Conservation (phyloP, 352 stramenopile species). For the Phytophthora crassamura region DNA sequence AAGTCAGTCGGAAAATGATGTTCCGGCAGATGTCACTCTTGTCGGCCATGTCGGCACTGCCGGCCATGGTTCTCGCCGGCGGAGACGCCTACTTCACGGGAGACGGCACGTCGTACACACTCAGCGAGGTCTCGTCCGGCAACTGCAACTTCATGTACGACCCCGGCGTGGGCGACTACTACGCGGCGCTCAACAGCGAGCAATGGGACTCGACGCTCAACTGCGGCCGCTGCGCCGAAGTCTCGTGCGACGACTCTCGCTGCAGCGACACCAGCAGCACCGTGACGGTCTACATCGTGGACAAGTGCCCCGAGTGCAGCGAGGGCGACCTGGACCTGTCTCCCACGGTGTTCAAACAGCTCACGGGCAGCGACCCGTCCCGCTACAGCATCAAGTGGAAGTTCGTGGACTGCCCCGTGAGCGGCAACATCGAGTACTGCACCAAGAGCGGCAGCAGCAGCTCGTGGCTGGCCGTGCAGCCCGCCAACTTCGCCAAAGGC, state of each 20-base stretch:
- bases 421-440: conserved; percentile 54
- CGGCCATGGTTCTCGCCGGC: conserved; percentile 13
- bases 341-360: conserved; percentile 46
- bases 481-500: conserved; percentile 45
- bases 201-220: conserved; percentile 66
- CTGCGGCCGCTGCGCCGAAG: conserved; percentile 74
- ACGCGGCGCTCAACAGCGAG: conserved; percentile 67
- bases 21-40: neutral
- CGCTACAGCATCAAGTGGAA: conserved; percentile 58
- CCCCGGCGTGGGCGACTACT: conserved; percentile 47
- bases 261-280: conserved; percentile 53
- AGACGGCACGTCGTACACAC: conserved; percentile 63
- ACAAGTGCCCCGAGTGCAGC: conserved; percentile 73
- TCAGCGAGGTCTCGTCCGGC: conserved; percentile 45
- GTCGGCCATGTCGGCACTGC: conserved; percentile 10
- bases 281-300: conserved; percentile 62
- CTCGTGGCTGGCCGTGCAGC: conserved; percentile 54
- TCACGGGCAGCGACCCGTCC: conserved; percentile 51
- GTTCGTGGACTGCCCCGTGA: conserved; percentile 57
- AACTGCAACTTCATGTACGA: conserved; percentile 83
- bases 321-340: conserved; percentile 67
- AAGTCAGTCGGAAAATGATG: conserved; percentile 3
- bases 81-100: conserved; percentile 44
- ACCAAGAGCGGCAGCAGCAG: conserved; percentile 59
- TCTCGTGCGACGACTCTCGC: conserved; percentile 56